phyloP scores from a whole-genome alignment of 2,329 filamentous ascomycete genomes.

The Ciborinia camelliae region DNA sequence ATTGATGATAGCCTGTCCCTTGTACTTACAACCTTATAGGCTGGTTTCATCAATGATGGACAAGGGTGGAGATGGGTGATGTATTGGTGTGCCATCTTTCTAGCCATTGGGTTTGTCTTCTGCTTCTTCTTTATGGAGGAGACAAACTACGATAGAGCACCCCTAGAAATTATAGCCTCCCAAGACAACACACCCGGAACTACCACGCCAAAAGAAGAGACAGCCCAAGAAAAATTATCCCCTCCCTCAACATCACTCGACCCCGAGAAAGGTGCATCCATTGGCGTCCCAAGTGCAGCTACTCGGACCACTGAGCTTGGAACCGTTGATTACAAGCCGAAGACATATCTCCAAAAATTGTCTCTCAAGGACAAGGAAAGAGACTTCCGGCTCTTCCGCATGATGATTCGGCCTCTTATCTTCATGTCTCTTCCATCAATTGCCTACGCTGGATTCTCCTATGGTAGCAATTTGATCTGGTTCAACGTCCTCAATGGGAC shows the following conservation, averaged over 20 bases:
- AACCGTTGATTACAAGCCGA: constrained; percentile 23
- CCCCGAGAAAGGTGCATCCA: constrained; percentile 22
- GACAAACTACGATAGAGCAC: constrained; percentile 43
- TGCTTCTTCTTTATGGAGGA: constrained; percentile 60
- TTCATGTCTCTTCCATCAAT: constrained; percentile 39
- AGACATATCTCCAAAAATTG: constrained; percentile 34
- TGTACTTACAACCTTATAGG: constrained; percentile 8
- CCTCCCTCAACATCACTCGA: constrained; percentile 16
- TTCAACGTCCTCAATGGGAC: constrained; percentile 40
- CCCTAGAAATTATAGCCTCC: constrained; percentile 20
- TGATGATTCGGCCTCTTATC: constrained; percentile 33
- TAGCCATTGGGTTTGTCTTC: constrained; percentile 47
- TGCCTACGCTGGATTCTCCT: constrained; percentile 38
- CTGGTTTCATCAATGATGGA: constrained; percentile 48
- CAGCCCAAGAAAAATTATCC: background rate
- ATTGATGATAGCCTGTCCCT: background rate
- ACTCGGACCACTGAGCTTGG: constrained; percentile 3
- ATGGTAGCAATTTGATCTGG: constrained; percentile 40
- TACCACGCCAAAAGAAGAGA: constrained; percentile 21
- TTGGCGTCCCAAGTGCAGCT: background rate
- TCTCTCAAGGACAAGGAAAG: constrained; percentile 29
- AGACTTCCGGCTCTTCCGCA: constrained; percentile 35
- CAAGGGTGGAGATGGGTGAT: constrained; percentile 50
- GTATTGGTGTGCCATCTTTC: constrained; percentile 54
- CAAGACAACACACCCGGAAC: constrained; percentile 17